Base-by-base conservation (phyloP, 2,329 filamentous ascomycete genomes). In the Onygena corvina region DNA sequence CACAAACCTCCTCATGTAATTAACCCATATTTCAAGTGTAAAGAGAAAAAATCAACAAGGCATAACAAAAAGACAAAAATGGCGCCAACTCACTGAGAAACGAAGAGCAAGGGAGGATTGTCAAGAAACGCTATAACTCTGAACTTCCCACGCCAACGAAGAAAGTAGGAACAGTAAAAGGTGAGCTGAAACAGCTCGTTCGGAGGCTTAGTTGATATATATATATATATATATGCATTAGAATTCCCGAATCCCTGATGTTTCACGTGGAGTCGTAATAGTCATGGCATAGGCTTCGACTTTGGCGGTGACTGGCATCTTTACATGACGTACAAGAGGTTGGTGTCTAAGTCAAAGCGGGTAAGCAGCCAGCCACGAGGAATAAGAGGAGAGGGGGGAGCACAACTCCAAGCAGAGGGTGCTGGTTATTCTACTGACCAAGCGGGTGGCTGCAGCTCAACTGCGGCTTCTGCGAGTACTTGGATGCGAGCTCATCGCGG, bases 391-490 rank as follows among this genome's bases (percentile, higher is more conserved):
- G n/a, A 40, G 42, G 11, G 27, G n/a, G 27, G 42, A 9, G 7
- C n/a, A 54, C 4, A 30, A 48, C 58, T 54, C 59, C 57, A 53
- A 53, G 40, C 27, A 46, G 45, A 30, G n/a, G 35, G 33, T 14
- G 51, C 18, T 12, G 35, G 21, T 8, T 23, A 11, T 12, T 42
- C 21, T 42, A 31, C 81, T 71, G 80, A 95, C 90, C 88, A 61
- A 98, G 72, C 30, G 92, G 92, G 69, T 98, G 92, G 66, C 88
- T 94, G 71, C 86, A 90, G 62, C 89, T 95, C 57, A 98, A 72
- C 73, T 98, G 92, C 47, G 92, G 92, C 71, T 94, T 94, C 70
- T 98, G 92, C 6, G 77, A 76, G 66, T 98, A 98, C 66, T 93
- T 92, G 33, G 79, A 79, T 57, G 84, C 73, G 52, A 98, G 74